Evolutionary conservation across 257 asterid species (phyloP).

Genomic region (Ajuga chamaepitys): DNA sequence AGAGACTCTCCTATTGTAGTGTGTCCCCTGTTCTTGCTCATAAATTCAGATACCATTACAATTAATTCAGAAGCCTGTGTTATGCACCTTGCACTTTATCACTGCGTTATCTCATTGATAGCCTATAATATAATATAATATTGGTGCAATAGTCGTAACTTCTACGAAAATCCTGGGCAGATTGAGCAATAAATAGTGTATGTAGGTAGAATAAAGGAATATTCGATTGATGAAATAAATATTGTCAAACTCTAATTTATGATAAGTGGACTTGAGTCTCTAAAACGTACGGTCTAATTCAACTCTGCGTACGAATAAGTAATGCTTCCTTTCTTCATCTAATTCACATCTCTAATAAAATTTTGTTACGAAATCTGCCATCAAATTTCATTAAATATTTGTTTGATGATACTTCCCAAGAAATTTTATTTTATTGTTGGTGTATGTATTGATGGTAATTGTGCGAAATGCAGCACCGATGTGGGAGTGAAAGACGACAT

Average conservation of each 20-base stretch:
- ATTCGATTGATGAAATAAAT: neutral
- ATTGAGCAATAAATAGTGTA: slow-evolving; percentile 18
- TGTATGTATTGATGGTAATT: neutral
- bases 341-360: neutral
- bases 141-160: neutral
- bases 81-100: too few relatives aligned
- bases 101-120: too few relatives aligned
- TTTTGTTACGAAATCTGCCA: neutral
- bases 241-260: slow-evolving; percentile 30
- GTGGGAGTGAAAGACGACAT: neutral
- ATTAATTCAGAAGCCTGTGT: too few relatives aligned
- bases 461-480: neutral
- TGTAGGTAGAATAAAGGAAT: neutral
- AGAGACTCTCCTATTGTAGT: too few relatives aligned
- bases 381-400: neutral
- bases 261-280: slow-evolving; percentile 35
- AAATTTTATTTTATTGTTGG: neutral
- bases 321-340: neutral
- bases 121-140: too few relatives aligned
- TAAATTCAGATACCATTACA: too few relatives aligned
- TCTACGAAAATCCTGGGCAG: neutral
- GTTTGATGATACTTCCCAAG: neutral
- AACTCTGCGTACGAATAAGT: slow-evolving; percentile 19
- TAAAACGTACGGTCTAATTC: slow-evolving; percentile 28
- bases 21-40: too few relatives aligned